Evolutionary conservation across 176 grass and related monocot species (phyloP), one percentile per base, ranked within the genome.

Genomic region (Hordeum marinum): DNA sequence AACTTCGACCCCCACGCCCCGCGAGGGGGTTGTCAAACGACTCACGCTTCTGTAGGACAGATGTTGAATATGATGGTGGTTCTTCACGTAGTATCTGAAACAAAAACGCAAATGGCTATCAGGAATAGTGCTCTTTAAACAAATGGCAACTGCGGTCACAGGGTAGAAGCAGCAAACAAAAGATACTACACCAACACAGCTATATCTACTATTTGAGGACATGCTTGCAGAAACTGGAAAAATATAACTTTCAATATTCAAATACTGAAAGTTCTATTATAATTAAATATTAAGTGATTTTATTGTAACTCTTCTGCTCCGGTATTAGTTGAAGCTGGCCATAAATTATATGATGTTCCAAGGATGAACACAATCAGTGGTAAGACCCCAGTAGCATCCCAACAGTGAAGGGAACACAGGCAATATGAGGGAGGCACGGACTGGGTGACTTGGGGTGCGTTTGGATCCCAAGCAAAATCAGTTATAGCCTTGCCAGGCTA

Each of bases 11-110:
- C 21, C 90, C 96, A 84, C 75, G 88, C 37, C 90, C 91, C 15
- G 88, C 72, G 17, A 94, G 80, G 41, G 97, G 94, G 63, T 96
- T 99, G 81, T 94, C 97, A 59, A 99, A 96, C 4, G 94, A 99
- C 61, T 96, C 94, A 4, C 71, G 83, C 78, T 74, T 94, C 83
- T 99, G 90, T 77, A 92, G 72, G 75, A 90, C 90, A 12, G 86
- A 86, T 18, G 88, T 75, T 59, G 93, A 92, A 83, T 96, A 96
- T 48, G 94, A 91, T 63, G 90, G 91, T 31, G 97, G 93, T 85
- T 99, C 97, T 86, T 99, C 97, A 68, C 90, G 86, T 82, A 90
- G 86, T 82, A 90, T 91, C 97, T 99, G 84, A 86, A 92, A 90
- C 55, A 84, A 64, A 64, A 68, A 82, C 9, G 29, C 26, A 82